Conservation (phyloP, 768 basidiomycete species). For the Chiua virens region DNA sequence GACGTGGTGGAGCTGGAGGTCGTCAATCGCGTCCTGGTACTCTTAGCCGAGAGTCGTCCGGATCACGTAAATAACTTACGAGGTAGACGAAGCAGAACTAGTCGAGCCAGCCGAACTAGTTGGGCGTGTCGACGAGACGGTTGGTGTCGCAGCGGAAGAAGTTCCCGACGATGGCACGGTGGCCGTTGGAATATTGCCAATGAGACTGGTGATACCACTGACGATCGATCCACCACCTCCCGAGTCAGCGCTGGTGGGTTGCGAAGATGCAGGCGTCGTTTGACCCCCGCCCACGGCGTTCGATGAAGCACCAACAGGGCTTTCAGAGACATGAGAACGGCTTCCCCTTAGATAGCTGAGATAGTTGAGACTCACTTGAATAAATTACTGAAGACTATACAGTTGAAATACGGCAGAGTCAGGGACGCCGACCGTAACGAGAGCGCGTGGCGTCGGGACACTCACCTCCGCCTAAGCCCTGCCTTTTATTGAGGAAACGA, state of each 20-base stretch:
- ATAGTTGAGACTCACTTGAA: slow-evolving; percentile 17
- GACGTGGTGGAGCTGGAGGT: slow-evolving; percentile 14
- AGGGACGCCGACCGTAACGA: neutral
- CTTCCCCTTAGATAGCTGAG: neutral
- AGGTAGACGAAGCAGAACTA: slow-evolving; percentile 9
- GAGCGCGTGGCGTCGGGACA: neutral
- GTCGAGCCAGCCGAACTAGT: slow-evolving; percentile 29
- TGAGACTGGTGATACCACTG: slow-evolving; percentile 14
- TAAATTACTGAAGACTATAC: slow-evolving; percentile 16
- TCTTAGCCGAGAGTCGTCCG: neutral
- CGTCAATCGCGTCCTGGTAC: slow-evolving; percentile 9
- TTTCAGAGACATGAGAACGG: slow-evolving; percentile 4
- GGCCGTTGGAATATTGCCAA: slow-evolving; percentile 11
- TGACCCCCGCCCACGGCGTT: neutral
- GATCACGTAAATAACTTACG: slow-evolving; percentile 19
- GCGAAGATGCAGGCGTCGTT: slow-evolving; percentile 1
- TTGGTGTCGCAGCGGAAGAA: slow-evolving; percentile 17
- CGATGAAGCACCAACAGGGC: slow-evolving; percentile 8
- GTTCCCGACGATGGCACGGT: slow-evolving; percentile 16
- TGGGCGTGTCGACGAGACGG: slow-evolving; percentile 17
- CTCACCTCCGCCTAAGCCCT: slow-evolving; percentile 32
- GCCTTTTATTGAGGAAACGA: slow-evolving; percentile 24
- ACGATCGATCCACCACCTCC: slow-evolving; percentile 5
- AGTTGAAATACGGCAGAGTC: neutral
- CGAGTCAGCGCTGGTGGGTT: neutral